A percentile compares a stretch with the other conserved stretches of the same genome.
phyloP scores from a whole-genome alignment of 2,329 filamentous ascomycete species.

The Exutisphaerella laricina region DNA sequence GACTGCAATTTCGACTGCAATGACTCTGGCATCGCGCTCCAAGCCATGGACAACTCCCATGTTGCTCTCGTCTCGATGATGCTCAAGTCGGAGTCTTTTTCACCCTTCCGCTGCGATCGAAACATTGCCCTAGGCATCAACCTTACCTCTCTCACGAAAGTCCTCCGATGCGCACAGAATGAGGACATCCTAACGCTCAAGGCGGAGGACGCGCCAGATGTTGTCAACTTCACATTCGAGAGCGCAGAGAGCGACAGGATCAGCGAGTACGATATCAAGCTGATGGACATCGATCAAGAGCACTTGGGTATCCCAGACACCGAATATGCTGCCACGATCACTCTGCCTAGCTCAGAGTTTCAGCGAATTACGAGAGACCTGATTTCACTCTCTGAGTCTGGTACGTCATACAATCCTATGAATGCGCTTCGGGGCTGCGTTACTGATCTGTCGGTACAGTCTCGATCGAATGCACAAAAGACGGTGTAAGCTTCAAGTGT shows the following conservation, averaged over 20 bases:
- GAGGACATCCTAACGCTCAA: constrained; percentile 95
- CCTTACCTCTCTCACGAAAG: constrained; percentile 92
- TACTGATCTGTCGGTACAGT: constrained; percentile 53
- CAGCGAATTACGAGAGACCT: constrained; percentile 92
- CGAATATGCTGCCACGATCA: constrained; percentile 89
- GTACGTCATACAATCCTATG: constrained; percentile 50
- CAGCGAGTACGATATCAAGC: constrained; percentile 98
- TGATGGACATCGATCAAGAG: constrained; percentile 99
- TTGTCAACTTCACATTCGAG: constrained; percentile 94
- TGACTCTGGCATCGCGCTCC: constrained; percentile 95
- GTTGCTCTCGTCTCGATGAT: constrained; percentile 98
- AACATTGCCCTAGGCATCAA: constrained; percentile 99
- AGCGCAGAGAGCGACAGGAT: constrained; percentile 80
- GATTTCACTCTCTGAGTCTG: constrained; percentile 87
- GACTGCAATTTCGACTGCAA: constrained; percentile 99
- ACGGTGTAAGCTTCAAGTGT: constrained; percentile 92
- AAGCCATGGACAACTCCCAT: constrained; percentile 99
- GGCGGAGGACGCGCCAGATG: constrained; percentile 93
- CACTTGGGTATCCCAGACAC: constrained; percentile 98
- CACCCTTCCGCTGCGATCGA: constrained; percentile 94
- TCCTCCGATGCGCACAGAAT: constrained; percentile 87
- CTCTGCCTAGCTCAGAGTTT: constrained; percentile 85
- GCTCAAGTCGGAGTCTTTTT: constrained; percentile 92
- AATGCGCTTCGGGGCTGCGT: too few species aligned
- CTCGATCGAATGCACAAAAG: constrained; percentile 91